Percentiles rank a stretch among this genome's conserved stretches.
Conservation (phyloP, 345 rosid genomes). For the Pugionium cornutum region DNA sequence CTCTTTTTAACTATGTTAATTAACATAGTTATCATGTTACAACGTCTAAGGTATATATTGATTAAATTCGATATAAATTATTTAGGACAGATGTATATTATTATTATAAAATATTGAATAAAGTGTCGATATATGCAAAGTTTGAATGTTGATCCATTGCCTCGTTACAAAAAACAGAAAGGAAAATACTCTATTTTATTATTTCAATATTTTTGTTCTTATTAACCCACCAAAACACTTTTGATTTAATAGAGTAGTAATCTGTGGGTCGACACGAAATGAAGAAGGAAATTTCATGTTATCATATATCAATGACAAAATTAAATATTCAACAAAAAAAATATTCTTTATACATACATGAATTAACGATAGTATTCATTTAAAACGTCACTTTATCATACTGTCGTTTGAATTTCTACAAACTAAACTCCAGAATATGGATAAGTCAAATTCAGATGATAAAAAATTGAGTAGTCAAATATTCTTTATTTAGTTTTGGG, state of each 20-base stretch:
- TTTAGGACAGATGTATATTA: slow-evolving; percentile 9
- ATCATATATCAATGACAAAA: not conserved
- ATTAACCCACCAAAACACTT: slow-evolving; percentile 38
- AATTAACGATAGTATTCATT: slow-evolving; percentile 20
- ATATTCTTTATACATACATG: not conserved
- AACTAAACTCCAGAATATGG: not conserved
- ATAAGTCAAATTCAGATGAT: slow-evolving; percentile 8
- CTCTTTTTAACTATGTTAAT: not conserved
- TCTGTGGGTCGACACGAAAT: slow-evolving; percentile 36
- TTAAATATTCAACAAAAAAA: too few relatives aligned
- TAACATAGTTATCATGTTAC: not conserved
- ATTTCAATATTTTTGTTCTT: slow-evolving; percentile 34
- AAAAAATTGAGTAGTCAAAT: slow-evolving; percentile 24
- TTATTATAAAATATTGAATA: slow-evolving; percentile 1
- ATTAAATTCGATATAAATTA: slow-evolving; percentile 14
- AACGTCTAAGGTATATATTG: too few relatives aligned
- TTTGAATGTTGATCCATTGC: slow-evolving; percentile 35
- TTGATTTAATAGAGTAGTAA: slow-evolving; percentile 18
- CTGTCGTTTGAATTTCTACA: not conserved
- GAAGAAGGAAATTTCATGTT: slow-evolving; percentile 38
- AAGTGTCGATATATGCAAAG: slow-evolving; percentile 35
- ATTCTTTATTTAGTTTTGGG: slow-evolving; percentile 9
- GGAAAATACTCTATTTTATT: not conserved
- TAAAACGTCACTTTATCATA: slow-evolving; percentile 29
- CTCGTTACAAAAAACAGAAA: slow-evolving; percentile 28